Base-by-base conservation (phyloP, 2,329 filamentous ascomycete genomes). In the Pleurostoma richardsiae region DNA sequence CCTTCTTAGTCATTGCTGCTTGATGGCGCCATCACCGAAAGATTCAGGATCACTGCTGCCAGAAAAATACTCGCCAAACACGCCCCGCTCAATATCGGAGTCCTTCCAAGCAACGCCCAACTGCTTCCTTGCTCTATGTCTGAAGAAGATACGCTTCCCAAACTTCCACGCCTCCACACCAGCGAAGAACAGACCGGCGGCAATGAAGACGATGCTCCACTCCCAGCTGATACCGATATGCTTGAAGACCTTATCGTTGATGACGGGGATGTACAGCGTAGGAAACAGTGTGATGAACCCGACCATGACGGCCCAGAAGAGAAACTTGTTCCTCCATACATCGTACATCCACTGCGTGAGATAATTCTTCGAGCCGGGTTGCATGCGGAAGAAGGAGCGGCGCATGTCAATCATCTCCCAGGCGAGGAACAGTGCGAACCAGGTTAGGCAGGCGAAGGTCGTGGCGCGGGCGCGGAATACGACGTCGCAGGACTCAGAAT, bases 321-420 rank as follows among this genome's bases (percentile, higher is more conserved):
- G 61, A 60, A 82, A 80, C 43, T 72, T 65, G 60, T 82, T 82
- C 45, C 67, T 59, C 76, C 75, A 80, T 5, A 80, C 54, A 7
- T 82, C 76, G 41, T 66, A 52, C 44, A 78, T 53, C 81, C 82
- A 85, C 45, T 80, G 72, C 11, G 45, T 47, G 5, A 47, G 8
- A 10, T 47, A 47, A 10, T 27, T 39, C 1, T 72, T 74, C 51
- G 67, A 54, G 40, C 70, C 69, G 50, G 76, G 72, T 29, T 47
- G 45, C 45, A 47, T 47, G 19, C 45, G 45, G 71, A 87, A 86
- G 67, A 87, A 82, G 5, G 78, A 82, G 27, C 81, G 77, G 10
- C 83, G 79, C 58, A 80, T 73, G 54, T 85, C 73, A 45, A 85
- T 74, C 63, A 86, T 79, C 56, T 86, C 82, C 84, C 84, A 87